A percentile compares a stretch with the other conserved stretches of the same genome.
Evolutionary conservation across 164 flowering plant genomes (phyloP).

Genomic region (Hamamelis virginiana): DNA sequence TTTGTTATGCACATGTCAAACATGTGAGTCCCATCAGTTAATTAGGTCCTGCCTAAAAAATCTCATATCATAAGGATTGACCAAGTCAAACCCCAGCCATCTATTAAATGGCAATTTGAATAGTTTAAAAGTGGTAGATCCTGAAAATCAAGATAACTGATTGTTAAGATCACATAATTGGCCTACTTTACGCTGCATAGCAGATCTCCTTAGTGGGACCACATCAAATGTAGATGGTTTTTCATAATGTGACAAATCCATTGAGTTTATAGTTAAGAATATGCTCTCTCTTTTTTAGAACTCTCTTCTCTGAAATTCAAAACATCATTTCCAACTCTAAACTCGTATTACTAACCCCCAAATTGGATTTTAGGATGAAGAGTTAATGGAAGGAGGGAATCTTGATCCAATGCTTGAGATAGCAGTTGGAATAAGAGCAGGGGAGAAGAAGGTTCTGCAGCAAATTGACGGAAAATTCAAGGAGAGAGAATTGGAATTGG

Average conservation of each 20-base stretch:
- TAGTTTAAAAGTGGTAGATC: background rate
- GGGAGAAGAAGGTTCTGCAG: conserved; percentile 82
- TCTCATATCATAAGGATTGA: background rate
- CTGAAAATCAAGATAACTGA: too few relatives aligned
- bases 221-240: too few relatives aligned
- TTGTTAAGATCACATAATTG: too few relatives aligned
- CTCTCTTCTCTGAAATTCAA: too few relatives aligned
- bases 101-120: background rate
- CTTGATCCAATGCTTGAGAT: conserved; percentile 56
- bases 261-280: background rate
- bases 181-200: too few relatives aligned
- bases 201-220: too few relatives aligned
- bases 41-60: background rate
- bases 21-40: background rate
- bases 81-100: background rate
- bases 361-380: conserved; percentile 60
- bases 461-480: conserved; percentile 63
- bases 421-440: conserved; percentile 74
- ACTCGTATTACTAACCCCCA: background rate
- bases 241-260: background rate
- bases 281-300: background rate
- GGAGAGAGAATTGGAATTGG: conserved; percentile 64
- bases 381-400: conserved; percentile 40
- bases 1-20: background rate
- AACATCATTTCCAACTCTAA: background rate